Conservation (phyloP, 768 basidiomycete species). For the Zangia roseola region DNA sequence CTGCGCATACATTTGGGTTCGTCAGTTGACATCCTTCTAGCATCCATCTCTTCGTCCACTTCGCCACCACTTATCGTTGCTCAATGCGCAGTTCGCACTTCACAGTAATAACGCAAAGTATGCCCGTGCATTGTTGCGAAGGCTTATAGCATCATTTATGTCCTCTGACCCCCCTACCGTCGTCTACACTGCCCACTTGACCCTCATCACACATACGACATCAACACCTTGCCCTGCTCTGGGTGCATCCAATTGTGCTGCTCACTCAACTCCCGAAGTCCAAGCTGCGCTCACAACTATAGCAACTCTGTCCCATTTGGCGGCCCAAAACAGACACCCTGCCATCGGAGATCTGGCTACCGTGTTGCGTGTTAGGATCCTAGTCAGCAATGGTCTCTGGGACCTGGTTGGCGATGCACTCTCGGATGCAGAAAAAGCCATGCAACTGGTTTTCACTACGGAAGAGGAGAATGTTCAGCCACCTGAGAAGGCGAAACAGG, state of each 20-base stretch:
- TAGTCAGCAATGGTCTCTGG: constrained; percentile 58
- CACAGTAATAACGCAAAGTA: constrained; percentile 53
- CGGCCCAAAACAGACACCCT: constrained; percentile 35
- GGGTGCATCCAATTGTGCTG: neutral
- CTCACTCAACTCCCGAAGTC: constrained; percentile 16
- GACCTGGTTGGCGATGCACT: constrained; percentile 48
- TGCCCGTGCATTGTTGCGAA: constrained; percentile 57
- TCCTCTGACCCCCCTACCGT: constrained; percentile 51
- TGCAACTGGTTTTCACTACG: constrained; percentile 39
- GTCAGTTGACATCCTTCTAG: constrained; percentile 31
- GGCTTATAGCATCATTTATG: constrained; percentile 46
- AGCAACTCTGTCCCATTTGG: constrained; percentile 32
- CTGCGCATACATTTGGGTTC: constrained; percentile 5
- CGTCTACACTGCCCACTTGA: constrained; percentile 55
- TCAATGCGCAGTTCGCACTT: constrained; percentile 56
- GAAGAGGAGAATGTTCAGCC: constrained; percentile 8
- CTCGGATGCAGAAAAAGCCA: constrained; percentile 44
- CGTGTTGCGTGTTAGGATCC: constrained; percentile 56
- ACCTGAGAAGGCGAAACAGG: constrained; percentile 12
- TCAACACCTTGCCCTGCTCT: constrained; percentile 12
- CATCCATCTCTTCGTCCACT: constrained; percentile 65
- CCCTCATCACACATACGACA: constrained; percentile 47
- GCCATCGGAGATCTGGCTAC: constrained; percentile 49
- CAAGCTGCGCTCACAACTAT: constrained; percentile 35
- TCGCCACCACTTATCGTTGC: constrained; percentile 55